Evolutionary conservation across 495 filamentous ascomycete genomes (phyloP), one percentile per base, ranked within the genome.

Genomic region (Immersiella caudata): DNA sequence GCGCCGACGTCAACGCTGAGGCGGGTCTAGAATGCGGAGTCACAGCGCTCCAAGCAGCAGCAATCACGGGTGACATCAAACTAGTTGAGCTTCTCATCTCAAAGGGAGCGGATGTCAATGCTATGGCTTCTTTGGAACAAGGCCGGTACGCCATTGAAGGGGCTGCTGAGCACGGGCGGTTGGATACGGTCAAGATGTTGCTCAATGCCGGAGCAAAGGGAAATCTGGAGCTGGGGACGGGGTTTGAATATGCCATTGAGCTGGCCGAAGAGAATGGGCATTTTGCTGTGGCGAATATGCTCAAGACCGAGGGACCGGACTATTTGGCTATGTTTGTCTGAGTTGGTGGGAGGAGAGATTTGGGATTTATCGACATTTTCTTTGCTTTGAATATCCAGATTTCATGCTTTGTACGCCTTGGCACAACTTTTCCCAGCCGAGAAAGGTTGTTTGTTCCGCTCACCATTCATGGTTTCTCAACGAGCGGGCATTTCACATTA

Each of bases 141-240:
- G 65, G 65, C 2, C 36, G 65, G 1, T 61, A 33, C 24, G 65
- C 65, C 20, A 61, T 67, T 24, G 65, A 67, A 36, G 65, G 57
- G 6, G 65, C 65, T 8, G 65, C 65, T 22, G 65, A 67, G 21
- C 35, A 67, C 25, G 65, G 65, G 6, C 55, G 65, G 11, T 46
- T 67, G 25, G 56, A 67, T 35, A 55, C 36, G 16, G 65, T 67
- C n/a, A 29, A 55, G 65, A 29, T 61, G 50, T 20, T 67, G 26
- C 65, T 67, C 12, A 67, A 67, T 55, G 56, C 65, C 12, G 65
- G 65, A 16, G 65, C 65, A 24, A 67, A 61, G 57, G 56, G 65
- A 2, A 67, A 62, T 27, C 21, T 36, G 21, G 12, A 24, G 12
- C 6, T 27, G 20, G 58, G 58, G 12, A 61, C 65, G 27, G 65